Evolutionary conservation across 1,139 yeast species (phyloP), one percentile per base, ranked within the genome.

Genomic region (Magnusiomyces paraingens): DNA sequence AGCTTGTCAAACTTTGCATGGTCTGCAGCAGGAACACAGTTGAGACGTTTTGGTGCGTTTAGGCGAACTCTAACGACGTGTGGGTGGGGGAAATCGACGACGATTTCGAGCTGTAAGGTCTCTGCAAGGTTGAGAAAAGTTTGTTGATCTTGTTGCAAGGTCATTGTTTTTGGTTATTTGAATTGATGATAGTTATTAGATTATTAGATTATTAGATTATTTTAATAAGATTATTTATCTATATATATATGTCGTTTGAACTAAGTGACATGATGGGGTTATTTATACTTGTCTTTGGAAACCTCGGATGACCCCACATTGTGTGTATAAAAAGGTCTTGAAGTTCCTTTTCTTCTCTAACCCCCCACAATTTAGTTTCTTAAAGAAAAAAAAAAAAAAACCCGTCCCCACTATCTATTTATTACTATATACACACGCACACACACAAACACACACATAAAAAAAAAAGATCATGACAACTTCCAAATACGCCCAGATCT

Each of bases 11-110:
- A 55, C 49, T 52, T 51, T 12, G 38, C 42, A 51, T 63, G 65
- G 49, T 58, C 57, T n/a, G 41, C 26, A 14, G 56, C 35, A 15
- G 66, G 64, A 14, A 65, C 52, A 20, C 64, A 58, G 47, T 65
- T 65, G 45, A 57, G 56, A 15, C 57, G 55, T 42, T 59, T 57
- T 18, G 65, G 64, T 17, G 64, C 54, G 53, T 57, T 55, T 26
- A 65, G 56, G 2, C 66, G 62, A n/a, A 64, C 66, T 22, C 59
- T 48, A 17, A 65, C 54, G 48, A 65, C 53, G 12, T 59, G 17
- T 12, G 21, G n/a, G 22, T 53, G 50, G 21, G 49, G 53, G 43
- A 44, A 48, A 35, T 55, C 53, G 20, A 54, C 43, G 10, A 54
- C 42, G 18, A 56, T 44, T 4, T 55, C 55, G 14, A 55, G 47